These are phyloP conservation scores for Herpetospermum pedunculosum DNA, from an alignment of 306 rosid genomes.

Conservation along the genomic window DNA sequence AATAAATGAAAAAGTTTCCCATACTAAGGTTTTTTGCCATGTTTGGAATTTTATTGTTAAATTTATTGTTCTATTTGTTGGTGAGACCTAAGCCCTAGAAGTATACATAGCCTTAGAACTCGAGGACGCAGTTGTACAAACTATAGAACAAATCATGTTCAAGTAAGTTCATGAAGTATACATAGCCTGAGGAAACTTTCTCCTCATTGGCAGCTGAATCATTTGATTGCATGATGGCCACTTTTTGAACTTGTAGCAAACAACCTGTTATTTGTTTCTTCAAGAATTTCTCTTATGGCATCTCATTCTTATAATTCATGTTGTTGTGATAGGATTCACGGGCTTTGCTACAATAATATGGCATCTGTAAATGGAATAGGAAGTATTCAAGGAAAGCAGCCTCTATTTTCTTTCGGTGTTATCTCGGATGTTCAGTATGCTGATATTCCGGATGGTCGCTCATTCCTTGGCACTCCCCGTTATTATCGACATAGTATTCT, in stretches of 20 bases:
- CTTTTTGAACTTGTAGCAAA: not conserved
- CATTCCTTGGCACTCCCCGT: conserved; percentile 77
- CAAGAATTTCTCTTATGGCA: not conserved
- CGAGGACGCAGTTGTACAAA: too few relatives aligned
- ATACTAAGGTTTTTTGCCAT: not conserved
- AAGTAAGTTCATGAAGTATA: too few relatives aligned
- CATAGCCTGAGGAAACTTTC: not conserved
- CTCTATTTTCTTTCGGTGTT: conserved; percentile 76
- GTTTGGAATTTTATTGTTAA: not conserved
- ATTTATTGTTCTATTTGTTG: not conserved
- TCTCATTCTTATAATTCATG: not conserved
- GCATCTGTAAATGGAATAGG: conserved; percentile 26
- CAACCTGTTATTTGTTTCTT: not conserved
- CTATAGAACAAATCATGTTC: too few relatives aligned
- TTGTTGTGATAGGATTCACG: conserved; percentile 26
- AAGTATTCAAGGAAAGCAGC: conserved; percentile 25
- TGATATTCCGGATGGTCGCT: conserved; percentile 78
- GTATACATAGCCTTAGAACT: not conserved
- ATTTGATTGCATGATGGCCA: not conserved
- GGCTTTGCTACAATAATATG: conserved; percentile 35
- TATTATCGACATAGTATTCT: conserved; percentile 72
- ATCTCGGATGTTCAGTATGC: conserved; percentile 86
- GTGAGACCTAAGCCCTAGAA: not conserved
- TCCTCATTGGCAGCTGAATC: not conserved
- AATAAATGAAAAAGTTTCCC: not conserved